Percentiles rank a stretch among this genome's conserved stretches.
These are phyloP conservation scores for Hippophae tibetana DNA, from an alignment of 306 rosid species.

Conservation along the genomic window DNA sequence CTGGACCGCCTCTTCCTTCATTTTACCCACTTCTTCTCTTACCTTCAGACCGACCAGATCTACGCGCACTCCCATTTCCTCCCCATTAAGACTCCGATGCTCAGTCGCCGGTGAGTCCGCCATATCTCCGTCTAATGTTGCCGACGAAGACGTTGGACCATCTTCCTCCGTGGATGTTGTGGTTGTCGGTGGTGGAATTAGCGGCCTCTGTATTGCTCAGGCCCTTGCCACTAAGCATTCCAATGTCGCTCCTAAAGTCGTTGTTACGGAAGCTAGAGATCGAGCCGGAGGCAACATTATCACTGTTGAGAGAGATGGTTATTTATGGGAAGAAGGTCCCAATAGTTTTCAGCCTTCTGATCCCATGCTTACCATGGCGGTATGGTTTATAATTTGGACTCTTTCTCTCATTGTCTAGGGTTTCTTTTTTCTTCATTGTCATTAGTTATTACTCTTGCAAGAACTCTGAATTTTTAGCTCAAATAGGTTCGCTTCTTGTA, in stretches of 20 bases:
- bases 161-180: constrained; percentile 43
- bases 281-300: constrained; percentile 87
- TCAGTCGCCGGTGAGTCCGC: constrained; percentile 51
- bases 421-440: no score
- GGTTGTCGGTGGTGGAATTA: constrained; percentile 79
- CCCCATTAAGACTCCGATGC: constrained; percentile 33
- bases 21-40: constrained; percentile 1
- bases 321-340: constrained; percentile 95
- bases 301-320: constrained; percentile 66
- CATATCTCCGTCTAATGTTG: constrained; percentile 28
- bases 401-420: no score
- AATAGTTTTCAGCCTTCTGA: constrained; percentile 96
- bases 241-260: constrained; percentile 37
- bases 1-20: no score
- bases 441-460: no score
- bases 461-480: no score
- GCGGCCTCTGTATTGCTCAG: constrained; percentile 92
- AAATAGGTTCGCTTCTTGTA: no score
- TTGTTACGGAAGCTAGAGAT: constrained; percentile 68
- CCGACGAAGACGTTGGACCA: not conserved
- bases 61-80: constrained; percentile 10
- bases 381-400: constrained; percentile 11
- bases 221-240: constrained; percentile 69
- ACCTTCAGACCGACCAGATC: constrained; percentile 8
- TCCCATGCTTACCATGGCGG: constrained; percentile 89